Evolutionary conservation across 1,284 basidiomycete genomes (phyloP), one percentile per base, ranked within the genome.

Genomic region (Coniophora puteana): DNA sequence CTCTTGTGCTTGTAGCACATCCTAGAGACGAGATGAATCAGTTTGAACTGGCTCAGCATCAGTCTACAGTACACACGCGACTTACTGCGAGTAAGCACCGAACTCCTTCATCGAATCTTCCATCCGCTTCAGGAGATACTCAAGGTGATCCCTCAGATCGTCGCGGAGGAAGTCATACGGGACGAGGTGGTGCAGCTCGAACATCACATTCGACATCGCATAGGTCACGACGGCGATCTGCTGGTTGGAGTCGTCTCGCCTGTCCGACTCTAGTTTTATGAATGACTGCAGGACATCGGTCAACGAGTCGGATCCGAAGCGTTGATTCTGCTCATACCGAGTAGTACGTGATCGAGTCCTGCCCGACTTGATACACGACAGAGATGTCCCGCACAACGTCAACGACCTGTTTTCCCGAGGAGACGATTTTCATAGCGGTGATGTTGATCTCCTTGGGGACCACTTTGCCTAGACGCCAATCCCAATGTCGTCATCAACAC

Each of bases 1-100:
- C 46, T 49, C 3, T 52, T 53, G 29, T 58, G 53, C n/a, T 44
- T 43, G 45, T 54, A 57, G 46, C 55, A 57, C 5, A 57, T 44
- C 4, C 55, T 59, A 20, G n/a, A 23, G n/a, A 10, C 17, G 21
- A 16, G 4, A 2, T 39, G 7, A 32, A 14, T 17, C 7, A 14
- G 7, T 13, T 14, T 32, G 8, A 8, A 32, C n/a, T 7, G n/a
- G 18, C 8, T 8, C 8, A 32, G 7, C n/a, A 8, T 17, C 7
- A 14, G 30, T 17, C 18, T 14, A 32, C 30, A 14, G n/a, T 7
- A 17, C 7, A 14, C n/a, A 32, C 8, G n/a, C n/a, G 8, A 13
- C 30, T 32, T 17, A 14, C n/a, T n/a, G n/a, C n/a, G n/a, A n/a
- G n/a, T n/a, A n/a, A n/a, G n/a, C 14, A 32, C 30, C 30, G 18